phyloP scores from a whole-genome alignment of 345 rosid genomes.

The Eucalyptus viminalis region DNA sequence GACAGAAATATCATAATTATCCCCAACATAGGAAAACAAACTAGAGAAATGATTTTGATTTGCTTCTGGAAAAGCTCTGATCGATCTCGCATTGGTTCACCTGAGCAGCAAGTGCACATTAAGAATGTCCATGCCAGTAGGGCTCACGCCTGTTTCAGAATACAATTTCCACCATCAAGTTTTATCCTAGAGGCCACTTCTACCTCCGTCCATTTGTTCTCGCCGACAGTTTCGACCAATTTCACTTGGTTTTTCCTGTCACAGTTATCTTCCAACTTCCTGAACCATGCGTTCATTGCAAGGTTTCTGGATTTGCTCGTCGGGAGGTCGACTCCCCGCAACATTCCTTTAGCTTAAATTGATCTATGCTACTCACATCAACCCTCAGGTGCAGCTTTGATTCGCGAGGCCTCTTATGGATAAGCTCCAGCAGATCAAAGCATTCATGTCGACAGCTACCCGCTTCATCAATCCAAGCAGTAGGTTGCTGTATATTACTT shows the following conservation, averaged over 20 bases:
- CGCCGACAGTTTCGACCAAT: constrained; percentile 11
- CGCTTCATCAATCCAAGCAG: constrained; percentile 88
- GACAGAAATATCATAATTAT: neutral
- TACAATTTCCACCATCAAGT: constrained; percentile 14
- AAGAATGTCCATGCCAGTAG: constrained; percentile 32
- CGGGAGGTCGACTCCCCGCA: constrained; percentile 50
- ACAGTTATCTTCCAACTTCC: constrained; percentile 43
- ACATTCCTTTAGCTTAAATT: constrained; percentile 23
- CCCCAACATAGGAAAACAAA: neutral
- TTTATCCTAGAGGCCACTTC: neutral
- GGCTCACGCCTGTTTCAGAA: constrained; percentile 27
- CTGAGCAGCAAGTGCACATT: constrained; percentile 31
- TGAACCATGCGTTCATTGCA: neutral
- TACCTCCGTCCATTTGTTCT: constrained; percentile 3
- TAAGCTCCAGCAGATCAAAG: neutral
- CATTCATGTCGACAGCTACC: neutral
- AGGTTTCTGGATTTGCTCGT: constrained; percentile 18
- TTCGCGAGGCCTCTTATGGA: too few species aligned
- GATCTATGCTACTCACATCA: constrained; percentile 16
- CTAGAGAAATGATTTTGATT: constrained; percentile 22
- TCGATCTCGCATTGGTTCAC: constrained; percentile 30
- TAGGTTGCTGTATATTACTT: constrained; percentile 40
- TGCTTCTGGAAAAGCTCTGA: constrained; percentile 68
- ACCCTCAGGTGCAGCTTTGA: neutral
- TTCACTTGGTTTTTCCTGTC: constrained; percentile 23